Percentiles rank a stretch among this genome's conserved stretches.
These are phyloP conservation scores for Phytophthora pluvialis DNA, from an alignment of 352 stramenopile genomes.

Conservation along the genomic window DNA sequence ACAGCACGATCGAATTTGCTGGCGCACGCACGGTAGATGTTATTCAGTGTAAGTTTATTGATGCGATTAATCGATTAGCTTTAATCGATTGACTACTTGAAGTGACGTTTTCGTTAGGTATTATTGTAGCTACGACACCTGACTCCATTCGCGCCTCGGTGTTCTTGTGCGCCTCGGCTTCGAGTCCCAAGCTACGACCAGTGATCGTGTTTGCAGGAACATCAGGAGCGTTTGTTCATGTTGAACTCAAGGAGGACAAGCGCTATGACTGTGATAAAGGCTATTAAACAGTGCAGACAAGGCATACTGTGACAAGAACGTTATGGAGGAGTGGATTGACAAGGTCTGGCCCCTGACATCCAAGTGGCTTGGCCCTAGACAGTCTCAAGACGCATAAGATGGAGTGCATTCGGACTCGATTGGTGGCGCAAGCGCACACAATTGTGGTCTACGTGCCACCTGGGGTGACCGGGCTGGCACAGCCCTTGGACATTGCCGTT, in stretches of 20 bases:
- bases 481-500: neutral
- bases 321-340: constrained; percentile 13
- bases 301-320: constrained; percentile 11
- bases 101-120: constrained; percentile 6
- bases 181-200: constrained; percentile 3
- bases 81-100: neutral
- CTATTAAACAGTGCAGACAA: constrained; percentile 3
- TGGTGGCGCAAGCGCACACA: neutral
- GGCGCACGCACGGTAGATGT: constrained; percentile 16
- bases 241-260: neutral
- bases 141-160: constrained; percentile 18
- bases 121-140: neutral
- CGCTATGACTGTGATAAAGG: constrained; percentile 1
- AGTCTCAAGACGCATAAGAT: constrained; percentile 16
- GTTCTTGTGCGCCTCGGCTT: constrained; percentile 11
- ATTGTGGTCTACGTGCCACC: neutral
- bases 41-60: constrained; percentile 14
- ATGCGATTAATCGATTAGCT: neutral
- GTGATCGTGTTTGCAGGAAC: constrained; percentile 14
- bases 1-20: constrained; percentile 24
- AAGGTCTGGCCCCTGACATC: constrained; percentile 12
- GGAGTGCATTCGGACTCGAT: neutral
- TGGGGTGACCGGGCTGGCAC: neutral
- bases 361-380: neutral
- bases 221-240: constrained; percentile 7